Evolutionary conservation across 768 basidiomycete genomes (phyloP), one percentile per base, ranked within the genome.

Genomic region (Russula vinacea): DNA sequence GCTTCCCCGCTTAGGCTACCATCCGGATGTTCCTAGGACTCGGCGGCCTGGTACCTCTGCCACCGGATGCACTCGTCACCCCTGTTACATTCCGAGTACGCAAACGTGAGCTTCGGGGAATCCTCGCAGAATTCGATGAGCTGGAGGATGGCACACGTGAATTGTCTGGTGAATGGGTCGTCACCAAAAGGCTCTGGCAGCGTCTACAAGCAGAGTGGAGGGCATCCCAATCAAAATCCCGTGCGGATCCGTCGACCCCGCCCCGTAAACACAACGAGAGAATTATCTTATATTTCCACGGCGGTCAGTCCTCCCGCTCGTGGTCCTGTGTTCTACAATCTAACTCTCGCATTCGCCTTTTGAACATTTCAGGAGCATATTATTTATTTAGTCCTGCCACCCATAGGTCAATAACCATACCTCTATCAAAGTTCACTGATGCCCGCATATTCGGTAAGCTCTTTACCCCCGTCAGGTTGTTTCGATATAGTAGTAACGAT

Each of bases 141-240:
- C 71, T 79, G 19, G 96, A 99, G 74, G 80, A 80, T 11, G 95
- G 94, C 39, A 74, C 71, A 10, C 83, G 96, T 5, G 90, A 95
- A 71, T 80, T 99, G 35, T 86, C 86, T 1, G 96, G 94, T 0
- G 96, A 99, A 78, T 99, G 96, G 96, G 87, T 98, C 26, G 89
- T 98, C n/a, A 92, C 92, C 40, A 90, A 89, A 74, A 85, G 84
- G 67, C 84, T 95, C 0, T 99, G 96, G 96, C 86, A 86, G 67
- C 78, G 85, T 33, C 79, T 97, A 68, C 94, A 97, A 71, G 77
- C 81, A 17, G 92, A 95, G 70, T 90, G 91, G 84, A 86, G 82
- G 71, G 78, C 81, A 19, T 56, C 70, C 11, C 68, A 67, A 55
- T 67, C 64, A 66, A 49, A 68, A 67, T 63, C 52, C 50, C 51